Percentiles rank a stretch among this genome's conserved stretches.
Evolutionary conservation across 1,139 yeast genomes (phyloP).

Genomic region (Taphrina confusa): DNA sequence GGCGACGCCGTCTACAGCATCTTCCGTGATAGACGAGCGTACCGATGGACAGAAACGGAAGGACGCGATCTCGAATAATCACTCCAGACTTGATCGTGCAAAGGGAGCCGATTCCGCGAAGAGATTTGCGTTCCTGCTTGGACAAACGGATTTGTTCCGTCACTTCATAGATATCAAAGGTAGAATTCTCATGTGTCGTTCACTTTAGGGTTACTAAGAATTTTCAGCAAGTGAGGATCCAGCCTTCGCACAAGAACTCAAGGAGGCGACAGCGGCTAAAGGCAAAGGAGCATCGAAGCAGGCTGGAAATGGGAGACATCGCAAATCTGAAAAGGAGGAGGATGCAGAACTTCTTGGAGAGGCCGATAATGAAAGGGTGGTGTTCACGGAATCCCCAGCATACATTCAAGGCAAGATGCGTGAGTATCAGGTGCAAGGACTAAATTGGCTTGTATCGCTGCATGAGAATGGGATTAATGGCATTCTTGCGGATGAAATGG

Average conservation of each 20-base stretch:
- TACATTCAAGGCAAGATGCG: constrained; percentile 79
- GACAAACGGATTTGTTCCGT: constrained; percentile 72
- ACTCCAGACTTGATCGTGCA: constrained; percentile 14
- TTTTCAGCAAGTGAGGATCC: constrained; percentile 53
- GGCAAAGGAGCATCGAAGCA: constrained; percentile 42
- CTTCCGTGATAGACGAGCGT: constrained; percentile 23
- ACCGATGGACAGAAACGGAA: constrained; percentile 24
- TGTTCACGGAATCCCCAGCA: constrained; percentile 77
- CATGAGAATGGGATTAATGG: constrained; percentile 99
- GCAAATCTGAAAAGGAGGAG: constrained; percentile 65
- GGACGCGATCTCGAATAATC: constrained; percentile 28
- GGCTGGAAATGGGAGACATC: constrained; percentile 43
- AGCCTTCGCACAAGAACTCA: constrained; percentile 59
- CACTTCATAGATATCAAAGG: constrained; percentile 85
- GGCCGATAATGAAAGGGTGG: constrained; percentile 56
- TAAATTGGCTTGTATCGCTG: constrained; percentile 93
- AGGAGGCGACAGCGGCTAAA: constrained; percentile 53
- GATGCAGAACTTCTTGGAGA: constrained; percentile 82
- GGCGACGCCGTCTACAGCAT: constrained; percentile 23
- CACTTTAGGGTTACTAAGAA: background rate
- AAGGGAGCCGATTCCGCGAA: constrained; percentile 65
- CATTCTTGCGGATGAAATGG: constrained; percentile 98
- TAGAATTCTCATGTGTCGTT: constrained; percentile 46
- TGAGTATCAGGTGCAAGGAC: constrained; percentile 93
- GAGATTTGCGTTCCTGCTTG: constrained; percentile 77